A percentile compares a stretch with the other conserved stretches of the same genome.
Conservation (phyloP, 2,329 filamentous ascomycete species). For the Claviceps spartinae region DNA sequence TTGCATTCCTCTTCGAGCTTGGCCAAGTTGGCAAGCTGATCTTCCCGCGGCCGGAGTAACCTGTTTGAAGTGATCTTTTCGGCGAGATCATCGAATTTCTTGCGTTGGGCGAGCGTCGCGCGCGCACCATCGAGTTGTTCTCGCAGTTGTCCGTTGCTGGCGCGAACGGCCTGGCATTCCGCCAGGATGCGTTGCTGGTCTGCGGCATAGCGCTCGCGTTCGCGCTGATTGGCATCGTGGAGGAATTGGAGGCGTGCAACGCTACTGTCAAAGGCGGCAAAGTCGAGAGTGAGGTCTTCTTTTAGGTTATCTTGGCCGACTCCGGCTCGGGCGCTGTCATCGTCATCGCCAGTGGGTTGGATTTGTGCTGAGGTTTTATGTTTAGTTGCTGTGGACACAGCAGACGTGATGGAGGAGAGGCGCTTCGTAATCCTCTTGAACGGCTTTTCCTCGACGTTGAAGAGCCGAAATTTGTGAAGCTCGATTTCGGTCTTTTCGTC, state of each 20-base stretch:
- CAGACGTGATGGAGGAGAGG: constrained; percentile 54
- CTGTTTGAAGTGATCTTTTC: constrained; percentile 76
- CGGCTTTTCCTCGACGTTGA: constrained; percentile 83
- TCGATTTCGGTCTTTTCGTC: constrained; percentile 68
- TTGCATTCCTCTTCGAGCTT: constrained; percentile 82
- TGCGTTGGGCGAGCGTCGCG: constrained; percentile 61
- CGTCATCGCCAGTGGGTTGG: constrained; percentile 27
- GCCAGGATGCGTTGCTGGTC: constrained; percentile 68
- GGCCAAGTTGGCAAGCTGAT: constrained; percentile 62
- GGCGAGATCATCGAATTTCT: constrained; percentile 76
- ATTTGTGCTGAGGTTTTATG: constrained; percentile 18
- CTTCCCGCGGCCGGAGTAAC: constrained; percentile 68
- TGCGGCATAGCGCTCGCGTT: constrained; percentile 69
- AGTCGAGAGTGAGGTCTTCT: constrained; percentile 77
- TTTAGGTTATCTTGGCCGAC: constrained; percentile 44
- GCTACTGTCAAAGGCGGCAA: constrained; percentile 74
- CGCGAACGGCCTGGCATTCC: constrained; percentile 64
- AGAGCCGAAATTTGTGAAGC: constrained; percentile 73
- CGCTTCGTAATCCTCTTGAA: constrained; percentile 82
- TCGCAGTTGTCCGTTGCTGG: constrained; percentile 59
- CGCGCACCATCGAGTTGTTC: constrained; percentile 65
- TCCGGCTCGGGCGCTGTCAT: constrained; percentile 15
- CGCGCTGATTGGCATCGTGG: constrained; percentile 64
- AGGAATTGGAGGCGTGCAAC: constrained; percentile 83
- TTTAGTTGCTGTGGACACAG: constrained; percentile 29